Evolutionary conservation across 306 rosid species (phyloP), one percentile per base, ranked within the genome.

Genomic region (Notholithocarpus densiflorus): DNA sequence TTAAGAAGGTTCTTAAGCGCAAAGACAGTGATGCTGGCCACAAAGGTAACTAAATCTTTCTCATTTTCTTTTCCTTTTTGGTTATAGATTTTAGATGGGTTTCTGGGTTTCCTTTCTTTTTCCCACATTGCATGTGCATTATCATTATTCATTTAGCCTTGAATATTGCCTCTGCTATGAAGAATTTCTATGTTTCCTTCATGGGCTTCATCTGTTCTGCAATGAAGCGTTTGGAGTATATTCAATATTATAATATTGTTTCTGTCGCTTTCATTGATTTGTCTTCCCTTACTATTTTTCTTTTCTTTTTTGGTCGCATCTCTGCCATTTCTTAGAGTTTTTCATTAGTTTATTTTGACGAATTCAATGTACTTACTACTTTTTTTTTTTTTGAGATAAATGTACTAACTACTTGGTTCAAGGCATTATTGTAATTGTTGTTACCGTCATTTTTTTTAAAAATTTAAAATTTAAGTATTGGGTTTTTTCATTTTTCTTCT

Each of bases 11-110:
- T 83, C 98, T 95, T 79, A 95, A 95, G 83, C 95, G 97, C 83
- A 91, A 92, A 77, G 98, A 92, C 72, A 95, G 98, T 71, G 98
- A 95, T 89, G 98, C 97, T 69, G 98, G 98, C 26, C 92, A 92
- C 83, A 92, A 84, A 80, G 98, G 98, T 94, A 43, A 10, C 0
- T 0, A 48, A 3, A 14, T 40, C 2, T 68, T 21, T 37, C 34
- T 52, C 5, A 57, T 60, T 6, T 9, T 57, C 19, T 19, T 40
- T 40, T 45, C 18, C 65, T 20, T 40, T 71, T 0, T 56, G 10
- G 9, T 29, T n/a, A 56, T 78, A 40, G 12, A 40, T 8, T 7
- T 40, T 40, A 8, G 45, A 40, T 52, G 72, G 70, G 73, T 73
- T 32, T 59, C 24, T 82, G 27, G 62, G 53, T 48, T 61, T 75